These are phyloP conservation scores for Phytophthora citricola DNA, from an alignment of 352 stramenopile genomes.

Conservation along the genomic window DNA sequence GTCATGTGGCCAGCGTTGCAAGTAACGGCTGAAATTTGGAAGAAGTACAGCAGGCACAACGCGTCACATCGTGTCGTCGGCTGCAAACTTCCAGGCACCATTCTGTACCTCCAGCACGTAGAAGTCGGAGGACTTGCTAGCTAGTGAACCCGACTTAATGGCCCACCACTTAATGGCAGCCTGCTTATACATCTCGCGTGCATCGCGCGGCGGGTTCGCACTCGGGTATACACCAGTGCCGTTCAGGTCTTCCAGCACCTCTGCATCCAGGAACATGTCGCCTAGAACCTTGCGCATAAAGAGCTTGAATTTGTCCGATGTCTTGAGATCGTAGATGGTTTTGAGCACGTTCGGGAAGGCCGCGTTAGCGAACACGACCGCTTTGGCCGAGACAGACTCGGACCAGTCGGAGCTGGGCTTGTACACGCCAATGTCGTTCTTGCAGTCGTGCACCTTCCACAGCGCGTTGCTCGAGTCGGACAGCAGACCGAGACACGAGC, in stretches of 20 bases:
- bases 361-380: conserved; percentile 77
- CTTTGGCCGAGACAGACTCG: conserved; percentile 86
- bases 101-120: conserved; percentile 75
- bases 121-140: conserved; percentile 86
- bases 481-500: conserved; percentile 78
- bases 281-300: conserved; percentile 85
- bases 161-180: conserved; percentile 91
- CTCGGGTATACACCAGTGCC: conserved; percentile 81
- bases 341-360: conserved; percentile 86
- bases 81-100: conserved; percentile 1
- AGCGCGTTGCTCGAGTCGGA: conserved; percentile 78
- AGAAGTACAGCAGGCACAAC: conserved; percentile 13
- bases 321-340: conserved; percentile 86
- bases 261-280: conserved; percentile 84
- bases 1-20: conserved; percentile 19
- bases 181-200: conserved; percentile 86
- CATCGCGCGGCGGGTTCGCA: conserved; percentile 71
- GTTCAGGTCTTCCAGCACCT: conserved; percentile 86
- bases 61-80: conserved; percentile 9
- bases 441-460: conserved; percentile 84
- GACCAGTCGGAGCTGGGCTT: conserved; percentile 90
- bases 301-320: conserved; percentile 84
- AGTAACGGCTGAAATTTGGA: conserved; percentile 31
- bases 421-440: conserved; percentile 83
- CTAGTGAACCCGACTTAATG: conserved; percentile 81